Conservation (phyloP, 768 basidiomycete genomes). For the Hortiboletus flavorubellus region DNA sequence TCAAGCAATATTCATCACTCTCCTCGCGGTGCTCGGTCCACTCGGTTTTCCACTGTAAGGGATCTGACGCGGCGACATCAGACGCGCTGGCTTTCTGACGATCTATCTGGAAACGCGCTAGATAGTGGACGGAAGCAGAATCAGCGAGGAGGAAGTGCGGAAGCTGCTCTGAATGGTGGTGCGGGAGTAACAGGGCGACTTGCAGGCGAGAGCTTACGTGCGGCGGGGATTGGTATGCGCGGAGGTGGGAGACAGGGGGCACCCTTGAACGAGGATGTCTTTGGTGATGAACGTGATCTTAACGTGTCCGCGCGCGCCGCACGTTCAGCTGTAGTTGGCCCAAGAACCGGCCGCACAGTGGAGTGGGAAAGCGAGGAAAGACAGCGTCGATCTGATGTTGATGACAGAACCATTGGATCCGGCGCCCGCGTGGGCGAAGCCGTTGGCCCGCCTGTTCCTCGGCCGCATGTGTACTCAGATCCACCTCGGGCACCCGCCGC, state of each 20-base stretch:
- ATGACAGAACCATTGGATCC: conserved; percentile 21
- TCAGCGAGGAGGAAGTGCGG: conserved; percentile 64
- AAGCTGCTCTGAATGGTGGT: conserved; percentile 51
- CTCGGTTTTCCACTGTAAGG: conserved; percentile 46
- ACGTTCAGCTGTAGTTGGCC: conserved; percentile 11
- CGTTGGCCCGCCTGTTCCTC: conserved; percentile 14
- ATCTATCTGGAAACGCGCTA: conserved; percentile 31
- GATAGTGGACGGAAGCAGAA: conserved; percentile 50
- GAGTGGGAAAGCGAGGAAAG: conserved; percentile 28
- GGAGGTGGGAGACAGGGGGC: conserved; percentile 27
- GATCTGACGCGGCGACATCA: conserved; percentile 49
- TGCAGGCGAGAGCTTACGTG: conserved; percentile 64
- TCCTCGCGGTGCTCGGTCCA: conserved; percentile 28
- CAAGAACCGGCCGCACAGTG: conserved; percentile 8
- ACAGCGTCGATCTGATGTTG: conserved; percentile 13
- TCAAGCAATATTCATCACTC: conserved; percentile 26
- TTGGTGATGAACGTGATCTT: conserved; percentile 25
- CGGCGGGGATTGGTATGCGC: conserved; percentile 59
- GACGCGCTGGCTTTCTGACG: conserved; percentile 53
- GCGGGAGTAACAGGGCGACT: conserved; percentile 48
- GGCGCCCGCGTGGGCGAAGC: conserved; percentile 21
- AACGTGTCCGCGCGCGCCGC: conserved; percentile 15
- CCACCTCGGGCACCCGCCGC: conserved; percentile 16
- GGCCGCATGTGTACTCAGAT: conserved; percentile 26
- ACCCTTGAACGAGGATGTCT: conserved; percentile 36